A percentile compares a stretch with the other conserved stretches of the same genome.
Conservation (phyloP, 2,329 filamentous ascomycete genomes). For the Colletotrichum eremochloae region DNA sequence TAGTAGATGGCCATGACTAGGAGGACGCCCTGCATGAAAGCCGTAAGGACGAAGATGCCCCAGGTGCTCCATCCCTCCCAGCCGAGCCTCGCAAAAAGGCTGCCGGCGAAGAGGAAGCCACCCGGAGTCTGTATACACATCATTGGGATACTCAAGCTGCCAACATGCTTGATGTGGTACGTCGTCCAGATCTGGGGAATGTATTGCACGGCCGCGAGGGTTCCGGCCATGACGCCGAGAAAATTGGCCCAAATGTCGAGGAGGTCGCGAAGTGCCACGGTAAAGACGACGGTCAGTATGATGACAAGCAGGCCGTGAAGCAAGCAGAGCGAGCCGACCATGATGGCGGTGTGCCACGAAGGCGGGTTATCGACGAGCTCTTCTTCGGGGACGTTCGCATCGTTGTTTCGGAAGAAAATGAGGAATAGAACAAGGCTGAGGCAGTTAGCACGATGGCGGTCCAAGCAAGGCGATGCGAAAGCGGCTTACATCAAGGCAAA, state of each 20-base stretch:
- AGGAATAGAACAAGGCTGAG: conserved; percentile 90
- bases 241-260: conserved; percentile 87
- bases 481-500: conserved; percentile 87
- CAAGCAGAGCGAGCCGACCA: conserved; percentile 79
- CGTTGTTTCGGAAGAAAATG: conserved; percentile 85
- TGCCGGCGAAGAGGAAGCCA: conserved; percentile 89
- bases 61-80: conserved; percentile 93
- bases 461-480: neutral
- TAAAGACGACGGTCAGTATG: conserved; percentile 77
- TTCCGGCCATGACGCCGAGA: conserved; percentile 82
- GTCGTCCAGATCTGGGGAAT: conserved; percentile 96
- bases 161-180: conserved; percentile 85
- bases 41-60: conserved; percentile 91
- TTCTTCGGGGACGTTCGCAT: conserved; percentile 62
- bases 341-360: conserved; percentile 82
- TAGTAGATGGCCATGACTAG: conserved; percentile 86
- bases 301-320: conserved; percentile 80
- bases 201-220: conserved; percentile 89
- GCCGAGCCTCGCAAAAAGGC: conserved; percentile 84
- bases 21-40: conserved; percentile 84
- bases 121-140: conserved; percentile 98
- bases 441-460: neutral
- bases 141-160: conserved; percentile 94
- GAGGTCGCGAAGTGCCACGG: conserved; percentile 70
- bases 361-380: conserved; percentile 67